Evolutionary conservation across 1,139 yeast genomes (phyloP), one percentile per base, ranked within the genome.

Genomic region (Hyphopichia pseudoburtonii): DNA sequence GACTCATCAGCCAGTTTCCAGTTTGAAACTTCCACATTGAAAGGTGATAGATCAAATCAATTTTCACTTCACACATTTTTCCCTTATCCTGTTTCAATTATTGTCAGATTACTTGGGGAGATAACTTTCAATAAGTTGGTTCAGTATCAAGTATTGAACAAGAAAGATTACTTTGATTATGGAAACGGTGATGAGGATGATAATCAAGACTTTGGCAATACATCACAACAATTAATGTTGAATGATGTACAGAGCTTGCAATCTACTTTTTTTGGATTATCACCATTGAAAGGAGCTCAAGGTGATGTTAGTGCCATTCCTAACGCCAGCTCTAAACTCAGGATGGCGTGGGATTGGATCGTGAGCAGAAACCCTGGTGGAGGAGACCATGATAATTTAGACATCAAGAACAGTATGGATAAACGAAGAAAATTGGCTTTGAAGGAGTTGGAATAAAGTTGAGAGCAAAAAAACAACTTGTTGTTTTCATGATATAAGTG

Each of bases 61-160:
- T 71, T 72, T 48, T 54, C 76, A 17, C 48, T 72, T 15, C 47
- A 60, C 34, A 68, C 76, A 3, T 70, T 71, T 49, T 70, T 71
- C 55, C 78, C 77, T 2, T 54, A 53, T 17, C 77, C 77, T 1
- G 22, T 71, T 5, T 64, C 73, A 5, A 26, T 52, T 5, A 5
- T 64, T 0, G 59, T 69, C 1, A 52, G 54, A 36, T 14, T 54
- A 1, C 8, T 57, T 0, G 36, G 63, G 1, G 42, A 44, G 26
- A 31, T 44, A 10, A 40, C 50, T 2, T 67, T 55, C 44, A 48
- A 44, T 21, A 27, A 45, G 1, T 35, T 56, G 22, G 58, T 54
- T 3, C 51, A 48, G 27, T 48, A 56, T 35, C 46, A 55, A n/a
- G 22, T 66, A 3, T 21, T 70, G 15, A 57, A 66, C 38, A 40